Evolutionary conservation across 306 rosid species (phyloP).

Genomic region (Hippophae rhamnoides): DNA sequence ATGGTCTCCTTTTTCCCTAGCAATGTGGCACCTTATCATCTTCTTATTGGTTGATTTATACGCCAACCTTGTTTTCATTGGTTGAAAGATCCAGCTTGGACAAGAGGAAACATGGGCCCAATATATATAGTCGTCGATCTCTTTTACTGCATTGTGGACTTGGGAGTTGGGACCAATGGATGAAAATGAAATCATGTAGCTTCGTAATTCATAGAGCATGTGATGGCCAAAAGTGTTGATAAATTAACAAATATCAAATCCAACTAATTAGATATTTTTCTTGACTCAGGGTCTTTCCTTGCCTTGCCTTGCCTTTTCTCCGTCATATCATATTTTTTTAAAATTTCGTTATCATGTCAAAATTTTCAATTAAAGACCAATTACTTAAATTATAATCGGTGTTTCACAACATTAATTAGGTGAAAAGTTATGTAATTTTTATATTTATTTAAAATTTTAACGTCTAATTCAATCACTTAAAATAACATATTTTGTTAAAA

Average conservation of each 20-base stretch:
- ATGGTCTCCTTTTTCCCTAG: constrained; percentile 10
- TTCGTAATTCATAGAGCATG: constrained; percentile 2
- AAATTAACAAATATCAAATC: constrained; percentile 1
- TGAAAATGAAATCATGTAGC: not conserved
- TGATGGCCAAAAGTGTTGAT: not conserved
- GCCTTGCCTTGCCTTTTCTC: not conserved
- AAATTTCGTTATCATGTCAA: too few species aligned
- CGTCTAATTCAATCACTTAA: too few species aligned
- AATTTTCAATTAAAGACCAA: too few species aligned
- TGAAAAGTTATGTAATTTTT: too few species aligned
- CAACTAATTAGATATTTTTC: too few species aligned
- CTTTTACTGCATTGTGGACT: too few species aligned
- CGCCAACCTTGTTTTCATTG: constrained; percentile 7
- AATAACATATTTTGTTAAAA: too few species aligned
- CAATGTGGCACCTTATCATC: constrained; percentile 29
- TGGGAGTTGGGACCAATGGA: constrained; percentile 10
- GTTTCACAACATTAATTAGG: too few species aligned
- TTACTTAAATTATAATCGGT: too few species aligned
- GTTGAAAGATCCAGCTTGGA: constrained; percentile 15
- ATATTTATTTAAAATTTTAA: too few species aligned
- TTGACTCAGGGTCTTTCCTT: too few species aligned
- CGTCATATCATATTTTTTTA: constrained; percentile 6
- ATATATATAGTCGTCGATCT: not conserved
- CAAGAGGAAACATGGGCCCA: constrained; percentile 3
- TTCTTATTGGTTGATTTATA: constrained; percentile 21